These are phyloP conservation scores for Ogataea polymorpha DNA, from an alignment of 805 yeast species.

Conservation along the genomic window DNA sequence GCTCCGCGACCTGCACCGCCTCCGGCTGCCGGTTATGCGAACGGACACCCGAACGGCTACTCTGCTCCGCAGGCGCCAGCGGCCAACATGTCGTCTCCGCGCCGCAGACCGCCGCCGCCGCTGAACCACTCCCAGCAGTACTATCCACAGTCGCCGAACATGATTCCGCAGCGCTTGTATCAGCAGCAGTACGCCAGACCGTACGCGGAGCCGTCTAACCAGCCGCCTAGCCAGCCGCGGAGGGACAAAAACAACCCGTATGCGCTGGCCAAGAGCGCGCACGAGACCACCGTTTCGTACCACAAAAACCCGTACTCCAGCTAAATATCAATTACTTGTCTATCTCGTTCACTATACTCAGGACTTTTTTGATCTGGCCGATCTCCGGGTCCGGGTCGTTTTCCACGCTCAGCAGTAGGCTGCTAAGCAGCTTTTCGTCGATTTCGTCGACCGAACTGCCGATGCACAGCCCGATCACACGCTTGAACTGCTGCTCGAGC, in stretches of 20 bases:
- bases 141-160: slow-evolving; percentile 9
- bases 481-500: slow-evolving; percentile 74
- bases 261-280: slow-evolving; percentile 22
- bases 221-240: neutral
- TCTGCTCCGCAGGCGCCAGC: neutral
- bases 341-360: slow-evolving; percentile 32
- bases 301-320: slow-evolving; percentile 23
- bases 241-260: slow-evolving; percentile 13
- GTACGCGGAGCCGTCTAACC: slow-evolving; percentile 2
- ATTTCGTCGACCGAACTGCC: slow-evolving; percentile 81
- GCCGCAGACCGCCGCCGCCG: slow-evolving; percentile 14
- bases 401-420: slow-evolving; percentile 85
- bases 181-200: slow-evolving; percentile 12
- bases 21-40: neutral
- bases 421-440: slow-evolving; percentile 59
- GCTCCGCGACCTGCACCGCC: neutral
- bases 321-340: slow-evolving; percentile 12
- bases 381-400: slow-evolving; percentile 62
- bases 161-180: slow-evolving; percentile 4
- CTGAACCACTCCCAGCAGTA: slow-evolving; percentile 12
- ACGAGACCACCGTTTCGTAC: slow-evolving; percentile 13
- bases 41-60: neutral
- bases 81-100: slow-evolving; percentile 2
- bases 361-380: slow-evolving; percentile 33
- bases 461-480: slow-evolving; percentile 86